These are phyloP conservation scores for Diaporthe destruens DNA, from an alignment of 2,329 filamentous ascomycete genomes.

Conservation along the genomic window DNA sequence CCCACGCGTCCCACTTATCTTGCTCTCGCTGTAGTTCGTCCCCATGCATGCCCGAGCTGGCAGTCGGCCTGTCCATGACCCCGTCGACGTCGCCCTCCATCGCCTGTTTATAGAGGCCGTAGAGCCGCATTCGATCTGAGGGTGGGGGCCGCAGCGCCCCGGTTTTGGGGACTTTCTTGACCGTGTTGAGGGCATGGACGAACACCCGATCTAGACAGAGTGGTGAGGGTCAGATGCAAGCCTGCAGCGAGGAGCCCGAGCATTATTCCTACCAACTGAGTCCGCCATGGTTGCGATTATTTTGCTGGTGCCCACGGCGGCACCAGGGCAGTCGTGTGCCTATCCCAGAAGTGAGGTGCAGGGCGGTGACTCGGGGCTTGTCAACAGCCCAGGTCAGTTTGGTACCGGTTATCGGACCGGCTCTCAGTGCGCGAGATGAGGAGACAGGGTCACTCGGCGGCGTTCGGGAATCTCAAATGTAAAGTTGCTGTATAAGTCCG, in stretches of 20 bases:
- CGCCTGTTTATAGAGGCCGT: constrained; percentile 98
- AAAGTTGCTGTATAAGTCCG: constrained; percentile 4
- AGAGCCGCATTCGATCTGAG: constrained; percentile 86
- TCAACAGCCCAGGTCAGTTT: constrained; percentile 17
- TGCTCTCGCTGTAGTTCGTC: constrained; percentile 71
- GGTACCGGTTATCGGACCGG: constrained; percentile 30
- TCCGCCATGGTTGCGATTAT: constrained; percentile 58
- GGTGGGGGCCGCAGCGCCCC: constrained; percentile 90
- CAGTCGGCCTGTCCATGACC: constrained; percentile 85
- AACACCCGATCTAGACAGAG: constrained; percentile 88
- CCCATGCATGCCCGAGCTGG: constrained; percentile 58
- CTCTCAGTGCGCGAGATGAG: background rate
- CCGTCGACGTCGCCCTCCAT: constrained; percentile 98
- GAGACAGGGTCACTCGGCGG: background rate
- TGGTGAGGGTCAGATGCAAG: constrained; percentile 25
- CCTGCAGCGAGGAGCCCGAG: background rate
- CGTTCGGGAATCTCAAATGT: background rate
- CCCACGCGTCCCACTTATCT: constrained; percentile 95
- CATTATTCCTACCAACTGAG: constrained; percentile 61
- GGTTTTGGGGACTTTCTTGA: constrained; percentile 96
- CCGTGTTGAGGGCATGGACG: constrained; percentile 97
- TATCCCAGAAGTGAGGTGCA: constrained; percentile 23
- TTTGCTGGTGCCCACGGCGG: constrained; percentile 29
- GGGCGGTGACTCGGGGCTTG: constrained; percentile 6
- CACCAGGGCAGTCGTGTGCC: constrained; percentile 35